These are phyloP conservation scores for Geum urbanum DNA, from an alignment of 306 rosid genomes.

Conservation along the genomic window DNA sequence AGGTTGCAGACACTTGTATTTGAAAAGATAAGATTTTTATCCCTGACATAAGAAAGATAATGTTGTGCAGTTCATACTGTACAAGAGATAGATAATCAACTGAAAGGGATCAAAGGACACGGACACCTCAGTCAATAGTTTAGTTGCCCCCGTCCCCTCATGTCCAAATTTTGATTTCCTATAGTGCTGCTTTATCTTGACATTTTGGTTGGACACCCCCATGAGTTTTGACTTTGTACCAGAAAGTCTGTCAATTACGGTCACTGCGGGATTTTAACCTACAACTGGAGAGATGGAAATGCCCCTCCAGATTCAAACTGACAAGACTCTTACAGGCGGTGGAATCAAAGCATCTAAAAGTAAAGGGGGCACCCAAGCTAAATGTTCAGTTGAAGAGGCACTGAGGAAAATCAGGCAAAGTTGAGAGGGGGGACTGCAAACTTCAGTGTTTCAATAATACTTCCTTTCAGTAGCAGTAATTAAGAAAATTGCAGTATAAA, in stretches of 20 bases:
- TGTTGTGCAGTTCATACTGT: not conserved
- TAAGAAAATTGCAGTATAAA: not conserved
- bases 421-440: not conserved
- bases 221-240: not conserved
- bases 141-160: not conserved
- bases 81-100: conserved; percentile 1
- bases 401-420: not conserved
- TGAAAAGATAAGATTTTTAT: not conserved
- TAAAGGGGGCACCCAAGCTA: not conserved
- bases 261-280: not conserved
- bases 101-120: not conserved
- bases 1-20: not conserved
- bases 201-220: not conserved
- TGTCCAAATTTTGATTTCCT: not conserved
- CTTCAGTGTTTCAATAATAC: not conserved
- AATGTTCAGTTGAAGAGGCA: not conserved
- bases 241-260: not conserved
- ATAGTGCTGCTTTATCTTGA: not conserved
- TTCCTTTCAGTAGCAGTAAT: not conserved
- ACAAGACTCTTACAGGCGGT: not conserved
- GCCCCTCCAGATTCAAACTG: not conserved
- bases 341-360: not conserved
- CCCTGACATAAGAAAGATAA: not conserved
- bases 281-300: not conserved
- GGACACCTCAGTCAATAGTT: not conserved